Conservation (phyloP, 805 yeast genomes). For the Torulaspora maleeae region DNA sequence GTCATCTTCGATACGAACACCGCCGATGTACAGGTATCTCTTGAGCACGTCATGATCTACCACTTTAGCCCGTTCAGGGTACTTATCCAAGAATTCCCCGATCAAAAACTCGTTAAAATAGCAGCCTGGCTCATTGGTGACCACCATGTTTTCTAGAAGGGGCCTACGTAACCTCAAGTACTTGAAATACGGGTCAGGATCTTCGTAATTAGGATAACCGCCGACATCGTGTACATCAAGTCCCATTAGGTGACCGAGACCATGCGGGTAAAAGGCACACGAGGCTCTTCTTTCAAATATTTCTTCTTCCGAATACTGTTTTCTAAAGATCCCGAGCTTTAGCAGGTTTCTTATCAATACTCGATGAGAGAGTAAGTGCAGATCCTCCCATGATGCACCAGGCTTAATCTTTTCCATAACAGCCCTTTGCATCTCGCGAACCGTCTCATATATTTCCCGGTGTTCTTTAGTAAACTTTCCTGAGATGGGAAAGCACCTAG, state of each 20-base stretch:
- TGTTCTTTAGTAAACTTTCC: slow-evolving; percentile 92
- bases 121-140: slow-evolving; percentile 93
- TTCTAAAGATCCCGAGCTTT: slow-evolving; percentile 69
- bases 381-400: slow-evolving; percentile 79
- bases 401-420: slow-evolving; percentile 74
- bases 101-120: slow-evolving; percentile 84
- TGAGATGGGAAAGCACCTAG: slow-evolving; percentile 87
- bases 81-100: slow-evolving; percentile 50
- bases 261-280: slow-evolving; percentile 88
- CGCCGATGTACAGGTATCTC: slow-evolving; percentile 86
- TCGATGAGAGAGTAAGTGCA: slow-evolving; percentile 76
- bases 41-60: slow-evolving; percentile 64
- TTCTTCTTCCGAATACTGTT: slow-evolving; percentile 52
- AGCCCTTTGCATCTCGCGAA: slow-evolving; percentile 71
- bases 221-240: slow-evolving; percentile 97
- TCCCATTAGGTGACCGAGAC: slow-evolving; percentile 89
- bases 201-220: slow-evolving; percentile 81
- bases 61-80: slow-evolving; percentile 46
- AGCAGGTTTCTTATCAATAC: slow-evolving; percentile 68
- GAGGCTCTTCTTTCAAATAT: slow-evolving; percentile 66
- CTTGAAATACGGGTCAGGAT: slow-evolving; percentile 67
- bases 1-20: slow-evolving; percentile 95
- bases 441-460: slow-evolving; percentile 72
- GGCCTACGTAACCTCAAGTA: slow-evolving; percentile 78
- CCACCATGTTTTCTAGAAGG: slow-evolving; percentile 70